A percentile compares a stretch with the other conserved stretches of the same genome.
These are phyloP conservation scores for Microcyclospora tardicrescens DNA, from an alignment of 2,329 filamentous ascomycete species.

Conservation along the genomic window DNA sequence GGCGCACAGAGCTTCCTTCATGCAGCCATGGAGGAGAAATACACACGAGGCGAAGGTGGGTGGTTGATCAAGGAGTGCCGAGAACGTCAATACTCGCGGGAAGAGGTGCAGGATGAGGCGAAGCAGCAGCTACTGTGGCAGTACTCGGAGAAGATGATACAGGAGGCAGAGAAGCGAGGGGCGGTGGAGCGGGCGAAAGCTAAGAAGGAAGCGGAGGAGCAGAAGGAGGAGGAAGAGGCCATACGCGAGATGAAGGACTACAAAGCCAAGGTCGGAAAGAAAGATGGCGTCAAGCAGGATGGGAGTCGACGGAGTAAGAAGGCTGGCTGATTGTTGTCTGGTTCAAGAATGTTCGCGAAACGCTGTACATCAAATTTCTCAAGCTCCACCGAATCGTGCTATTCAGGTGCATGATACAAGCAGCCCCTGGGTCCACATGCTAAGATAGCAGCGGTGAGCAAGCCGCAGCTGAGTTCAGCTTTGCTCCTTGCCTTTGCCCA, in stretches of 20 bases:
- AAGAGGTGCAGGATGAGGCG: constrained; percentile 64
- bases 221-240: constrained; percentile 24
- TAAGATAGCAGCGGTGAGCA: too few relatives aligned
- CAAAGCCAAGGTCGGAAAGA: constrained; percentile 23
- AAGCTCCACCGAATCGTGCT: background rate
- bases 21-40: constrained; percentile 68
- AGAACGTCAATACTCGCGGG: constrained; percentile 56
- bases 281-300: constrained; percentile 17
- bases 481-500: too few relatives aligned
- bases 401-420: background rate
- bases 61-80: constrained; percentile 80
- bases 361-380: background rate
- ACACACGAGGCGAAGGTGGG: constrained; percentile 52
- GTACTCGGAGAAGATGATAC: constrained; percentile 71
- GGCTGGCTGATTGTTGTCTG: constrained; percentile 5
- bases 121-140: constrained; percentile 81
- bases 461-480: too few relatives aligned
- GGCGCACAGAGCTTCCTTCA: constrained; percentile 79
- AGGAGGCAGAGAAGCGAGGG: constrained; percentile 66
- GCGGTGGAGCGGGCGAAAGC: constrained; percentile 48
- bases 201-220: constrained; percentile 38
- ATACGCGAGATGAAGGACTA: constrained; percentile 19
- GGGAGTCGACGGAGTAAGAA: constrained; percentile 18
- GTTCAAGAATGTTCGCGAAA: background rate
- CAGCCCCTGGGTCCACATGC: too few relatives aligned